phyloP scores from a whole-genome alignment of 176 grass and related monocot genomes.

The Chloris gayana region DNA sequence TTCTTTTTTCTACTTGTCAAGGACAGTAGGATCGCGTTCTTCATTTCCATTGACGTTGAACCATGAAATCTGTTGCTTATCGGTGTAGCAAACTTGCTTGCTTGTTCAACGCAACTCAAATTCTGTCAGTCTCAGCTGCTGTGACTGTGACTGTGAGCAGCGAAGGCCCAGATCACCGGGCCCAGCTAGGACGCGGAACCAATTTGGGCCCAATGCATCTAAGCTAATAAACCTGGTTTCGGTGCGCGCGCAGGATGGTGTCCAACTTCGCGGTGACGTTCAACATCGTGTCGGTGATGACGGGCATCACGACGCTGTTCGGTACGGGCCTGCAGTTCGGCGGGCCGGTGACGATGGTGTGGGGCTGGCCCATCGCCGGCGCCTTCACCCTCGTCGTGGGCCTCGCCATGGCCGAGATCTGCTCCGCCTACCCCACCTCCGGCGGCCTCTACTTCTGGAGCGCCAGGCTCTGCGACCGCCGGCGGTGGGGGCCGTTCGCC shows the following conservation, averaged over 20 bases:
- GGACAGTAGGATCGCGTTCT: slow-evolving; percentile 6
- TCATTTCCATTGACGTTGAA: neutral
- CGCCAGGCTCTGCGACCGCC: slow-evolving; percentile 57
- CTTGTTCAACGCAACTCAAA: neutral
- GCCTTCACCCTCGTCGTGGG: slow-evolving; percentile 69
- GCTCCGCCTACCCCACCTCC: slow-evolving; percentile 86
- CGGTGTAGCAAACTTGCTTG: neutral
- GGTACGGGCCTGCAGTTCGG: slow-evolving; percentile 77
- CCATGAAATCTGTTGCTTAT: slow-evolving; percentile 9
- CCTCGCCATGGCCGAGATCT: slow-evolving; percentile 89
- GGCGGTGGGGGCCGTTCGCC: slow-evolving; percentile 69
- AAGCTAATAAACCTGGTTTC: neutral
- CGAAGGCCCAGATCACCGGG: neutral
- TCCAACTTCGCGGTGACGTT: slow-evolving; percentile 85
- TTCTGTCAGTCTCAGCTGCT: neutral
- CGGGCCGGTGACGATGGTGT: slow-evolving; percentile 72
- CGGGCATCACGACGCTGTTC: slow-evolving; percentile 81
- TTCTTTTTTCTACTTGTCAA: neutral
- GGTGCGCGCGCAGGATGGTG: slow-evolving; percentile 36
- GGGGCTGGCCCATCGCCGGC: slow-evolving; percentile 76
- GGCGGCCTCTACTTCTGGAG: slow-evolving; percentile 93
- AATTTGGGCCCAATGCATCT: neutral
- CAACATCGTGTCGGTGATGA: slow-evolving; percentile 83
- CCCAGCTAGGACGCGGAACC: too few relatives aligned
- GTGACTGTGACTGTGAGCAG: neutral